Evolutionary conservation across 2,329 filamentous ascomycete species (phyloP).

Genomic region (Fonsecaea monophora): DNA sequence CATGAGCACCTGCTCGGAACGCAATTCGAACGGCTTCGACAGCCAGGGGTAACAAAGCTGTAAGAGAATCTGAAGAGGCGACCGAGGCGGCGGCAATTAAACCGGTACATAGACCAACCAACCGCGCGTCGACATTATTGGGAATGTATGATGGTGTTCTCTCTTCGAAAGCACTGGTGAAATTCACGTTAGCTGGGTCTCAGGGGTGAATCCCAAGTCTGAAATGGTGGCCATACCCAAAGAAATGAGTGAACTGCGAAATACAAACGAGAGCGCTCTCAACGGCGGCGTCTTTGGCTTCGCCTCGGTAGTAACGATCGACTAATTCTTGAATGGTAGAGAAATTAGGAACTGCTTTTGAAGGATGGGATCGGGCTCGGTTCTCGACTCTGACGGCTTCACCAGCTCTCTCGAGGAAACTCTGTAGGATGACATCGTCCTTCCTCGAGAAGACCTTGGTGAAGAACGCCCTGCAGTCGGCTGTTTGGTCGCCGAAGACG

Average conservation of each 20-base stretch:
- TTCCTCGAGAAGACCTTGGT: slow-evolving; percentile 51
- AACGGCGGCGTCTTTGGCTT: slow-evolving; percentile 47
- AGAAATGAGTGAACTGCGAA: slow-evolving; percentile 53
- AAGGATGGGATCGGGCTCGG: slow-evolving; percentile 40
- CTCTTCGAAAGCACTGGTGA: slow-evolving; percentile 51
- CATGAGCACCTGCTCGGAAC: slow-evolving; percentile 53
- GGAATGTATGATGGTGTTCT: slow-evolving; percentile 50
- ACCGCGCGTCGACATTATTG: slow-evolving; percentile 45
- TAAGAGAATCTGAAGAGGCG: slow-evolving; percentile 49
- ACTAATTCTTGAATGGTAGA: slow-evolving; percentile 41
- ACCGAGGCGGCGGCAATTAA: slow-evolving; percentile 51
- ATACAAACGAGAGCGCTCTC: slow-evolving; percentile 54
- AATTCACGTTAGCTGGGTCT: slow-evolving; percentile 32
- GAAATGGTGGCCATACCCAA: slow-evolving; percentile 47
- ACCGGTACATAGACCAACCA: slow-evolving; percentile 54
- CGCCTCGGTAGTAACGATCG: slow-evolving; percentile 41
- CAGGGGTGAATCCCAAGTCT: background rate
- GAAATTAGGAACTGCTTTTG: slow-evolving; percentile 41
- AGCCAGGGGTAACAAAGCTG: slow-evolving; percentile 51
- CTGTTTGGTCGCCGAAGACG: slow-evolving; percentile 57
- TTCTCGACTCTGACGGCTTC: slow-evolving; percentile 52
- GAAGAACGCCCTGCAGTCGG: slow-evolving; percentile 51
- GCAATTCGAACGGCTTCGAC: slow-evolving; percentile 52
- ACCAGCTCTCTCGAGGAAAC: slow-evolving; percentile 53
- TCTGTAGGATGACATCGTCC: slow-evolving; percentile 50